These are phyloP conservation scores for Microthlaspi erraticum DNA, from an alignment of 345 rosid genomes.

Conservation along the genomic window DNA sequence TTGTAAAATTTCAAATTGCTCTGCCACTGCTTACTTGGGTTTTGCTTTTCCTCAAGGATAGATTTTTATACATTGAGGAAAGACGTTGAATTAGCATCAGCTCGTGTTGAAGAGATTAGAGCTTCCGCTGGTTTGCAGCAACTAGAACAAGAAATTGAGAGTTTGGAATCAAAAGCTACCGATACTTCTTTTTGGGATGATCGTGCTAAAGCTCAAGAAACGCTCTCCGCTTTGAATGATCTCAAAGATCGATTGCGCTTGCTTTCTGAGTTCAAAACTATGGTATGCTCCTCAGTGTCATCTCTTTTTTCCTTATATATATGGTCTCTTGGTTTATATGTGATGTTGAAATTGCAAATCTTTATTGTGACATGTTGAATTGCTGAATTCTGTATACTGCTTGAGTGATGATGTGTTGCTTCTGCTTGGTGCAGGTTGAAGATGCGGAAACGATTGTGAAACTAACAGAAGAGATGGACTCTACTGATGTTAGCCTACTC, in stretches of 20 bases:
- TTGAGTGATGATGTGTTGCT: constrained; percentile 7
- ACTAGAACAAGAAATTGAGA: constrained; percentile 61
- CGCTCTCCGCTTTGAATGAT: constrained; percentile 71
- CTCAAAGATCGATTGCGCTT: constrained; percentile 67
- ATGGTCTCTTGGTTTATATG: not conserved
- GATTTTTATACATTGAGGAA: constrained; percentile 82
- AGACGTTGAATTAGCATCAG: constrained; percentile 74
- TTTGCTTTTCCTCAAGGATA: constrained; percentile 25
- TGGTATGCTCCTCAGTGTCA: constrained; percentile 48
- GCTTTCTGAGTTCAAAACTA: constrained; percentile 71
- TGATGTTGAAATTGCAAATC: not conserved
- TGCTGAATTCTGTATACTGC: too few species aligned
- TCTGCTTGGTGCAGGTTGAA: constrained; percentile 65
- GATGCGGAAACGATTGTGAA: constrained; percentile 87
- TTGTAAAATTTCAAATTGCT: too few species aligned
- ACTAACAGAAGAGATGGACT: constrained; percentile 93
- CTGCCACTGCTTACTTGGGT: too few species aligned
- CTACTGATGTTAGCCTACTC: constrained; percentile 77
- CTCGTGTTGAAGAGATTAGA: constrained; percentile 73
- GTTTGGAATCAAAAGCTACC: constrained; percentile 70
- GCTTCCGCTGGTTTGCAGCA: constrained; percentile 60
- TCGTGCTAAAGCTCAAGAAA: constrained; percentile 76
- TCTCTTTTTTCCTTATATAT: not conserved
- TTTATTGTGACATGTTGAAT: not conserved
- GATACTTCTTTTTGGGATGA: constrained; percentile 88